Conservation (phyloP, 2,329 filamentous ascomycete genomes). For the Pseudogymnoascus sp. region DNA sequence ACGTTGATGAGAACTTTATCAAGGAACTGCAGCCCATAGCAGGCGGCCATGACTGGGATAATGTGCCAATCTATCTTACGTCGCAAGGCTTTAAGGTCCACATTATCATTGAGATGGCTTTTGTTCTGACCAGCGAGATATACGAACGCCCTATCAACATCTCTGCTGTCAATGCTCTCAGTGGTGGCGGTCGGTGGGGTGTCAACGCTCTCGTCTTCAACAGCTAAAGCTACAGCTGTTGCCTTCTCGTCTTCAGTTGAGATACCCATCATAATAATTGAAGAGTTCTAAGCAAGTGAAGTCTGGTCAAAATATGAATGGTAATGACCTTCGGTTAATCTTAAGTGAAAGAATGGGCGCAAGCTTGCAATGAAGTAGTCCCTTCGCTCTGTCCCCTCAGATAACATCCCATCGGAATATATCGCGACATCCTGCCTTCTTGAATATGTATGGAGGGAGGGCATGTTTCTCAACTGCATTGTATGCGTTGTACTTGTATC, state of each 20-base stretch:
- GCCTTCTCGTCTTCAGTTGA: background rate
- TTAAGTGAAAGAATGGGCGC: too few relatives aligned
- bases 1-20: constrained; percentile 59
- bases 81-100: constrained; percentile 39
- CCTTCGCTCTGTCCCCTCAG: background rate
- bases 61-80: constrained; percentile 52
- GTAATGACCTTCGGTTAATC: background rate
- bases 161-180: constrained; percentile 9
- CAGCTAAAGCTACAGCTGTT: background rate
- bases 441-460: background rate
- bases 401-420: background rate
- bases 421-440: background rate
- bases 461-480: background rate
- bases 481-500: background rate
- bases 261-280: background rate
- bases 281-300: background rate
- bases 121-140: constrained; percentile 32
- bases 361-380: background rate
- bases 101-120: constrained; percentile 24
- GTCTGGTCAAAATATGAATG: background rate
- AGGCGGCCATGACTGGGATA: constrained; percentile 52
- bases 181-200: background rate
- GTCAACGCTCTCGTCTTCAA: background rate
- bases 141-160: constrained; percentile 37
- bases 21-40: constrained; percentile 55